These are phyloP conservation scores for Pseudotulostoma volvatum DNA, from an alignment of 495 filamentous ascomycete genomes.

Conservation along the genomic window DNA sequence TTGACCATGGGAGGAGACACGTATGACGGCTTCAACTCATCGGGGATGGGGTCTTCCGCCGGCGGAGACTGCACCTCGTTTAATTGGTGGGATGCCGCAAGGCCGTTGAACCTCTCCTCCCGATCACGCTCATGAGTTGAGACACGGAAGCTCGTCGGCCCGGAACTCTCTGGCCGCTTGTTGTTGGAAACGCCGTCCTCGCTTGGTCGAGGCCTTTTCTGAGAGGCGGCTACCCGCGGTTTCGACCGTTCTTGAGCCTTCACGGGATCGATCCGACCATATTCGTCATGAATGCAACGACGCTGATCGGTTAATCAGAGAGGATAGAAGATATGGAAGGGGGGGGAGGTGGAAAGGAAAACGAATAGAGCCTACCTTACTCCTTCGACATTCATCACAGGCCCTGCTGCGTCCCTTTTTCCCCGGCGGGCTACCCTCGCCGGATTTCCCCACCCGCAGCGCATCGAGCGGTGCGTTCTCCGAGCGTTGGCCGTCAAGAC, in stretches of 20 bases:
- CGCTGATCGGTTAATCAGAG: too few species aligned
- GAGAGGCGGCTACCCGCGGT: conserved; percentile 34
- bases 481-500: not conserved
- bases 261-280: conserved; percentile 44
- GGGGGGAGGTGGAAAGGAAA: not conserved
- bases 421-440: conserved; percentile 17
- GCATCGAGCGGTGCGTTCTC: conserved; percentile 11
- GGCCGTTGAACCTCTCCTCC: not conserved
- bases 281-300: conserved; percentile 51
- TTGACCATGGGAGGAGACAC: conserved; percentile 25
- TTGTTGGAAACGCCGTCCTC: conserved; percentile 18
- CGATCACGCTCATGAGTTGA: not conserved
- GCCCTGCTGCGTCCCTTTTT: conserved; percentile 46
- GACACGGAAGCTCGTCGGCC: not conserved
- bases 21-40: conserved; percentile 14
- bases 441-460: conserved; percentile 19
- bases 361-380: conserved; percentile 35
- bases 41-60: not conserved
- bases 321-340: conserved; percentile 10
- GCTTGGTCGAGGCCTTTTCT: conserved; percentile 31
- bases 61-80: conserved; percentile 2
- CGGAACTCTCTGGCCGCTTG: conserved; percentile 27
- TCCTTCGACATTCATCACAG: conserved; percentile 49
- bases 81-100: not conserved
- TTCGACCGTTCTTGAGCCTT: conserved; percentile 44